Evolutionary conservation across 1,284 basidiomycete species (phyloP), one percentile per base, ranked within the genome.

Genomic region (Hortiboletus rubellus): DNA sequence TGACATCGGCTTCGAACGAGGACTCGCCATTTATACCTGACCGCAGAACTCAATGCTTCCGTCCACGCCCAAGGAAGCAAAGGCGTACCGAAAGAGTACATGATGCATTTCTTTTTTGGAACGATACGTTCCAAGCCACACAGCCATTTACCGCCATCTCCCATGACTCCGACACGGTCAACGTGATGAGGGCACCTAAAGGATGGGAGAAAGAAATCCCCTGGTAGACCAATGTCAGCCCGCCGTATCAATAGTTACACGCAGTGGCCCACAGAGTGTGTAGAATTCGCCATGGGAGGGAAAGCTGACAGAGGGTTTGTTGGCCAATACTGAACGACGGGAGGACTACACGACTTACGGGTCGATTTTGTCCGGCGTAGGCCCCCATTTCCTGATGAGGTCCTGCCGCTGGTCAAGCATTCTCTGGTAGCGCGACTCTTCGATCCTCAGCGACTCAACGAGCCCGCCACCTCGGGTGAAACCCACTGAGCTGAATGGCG

Each of bases 91-190:
- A 82, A 74, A 22, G 80, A 80, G 60, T 82, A 82, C 47, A 82
- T 69, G 50, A 80, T 74, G 54, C 79, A 82, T 36, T 74, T 65
- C 42, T 67, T 72, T 61, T 82, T 78, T 30, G 68, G 68, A 22
- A 66, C 69, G 54, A 82, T 69, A 24, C 76, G 74, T 52, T 79
- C 77, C 50, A 81, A 49, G 8, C 81, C 80, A 57, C 81, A 82
- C 8, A 79, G 64, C 79, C 80, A 83, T 65, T 82, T 83, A 17
- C 80, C 80, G 9, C 80, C 81, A 54, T 82, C 80, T 11, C 78
- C 79, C 57, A 80, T 72, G 7, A 78, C 72, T 7, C 80, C 81
- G 22, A 82, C 49, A 43, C 80, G 74, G 43, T 79, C 72, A 3
- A 78, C 65, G 18, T 73, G 70, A 68, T 80, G 79, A 10, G 81